Evolutionary conservation across 306 rosid species (phyloP).

Genomic region (Castanospermum australe): DNA sequence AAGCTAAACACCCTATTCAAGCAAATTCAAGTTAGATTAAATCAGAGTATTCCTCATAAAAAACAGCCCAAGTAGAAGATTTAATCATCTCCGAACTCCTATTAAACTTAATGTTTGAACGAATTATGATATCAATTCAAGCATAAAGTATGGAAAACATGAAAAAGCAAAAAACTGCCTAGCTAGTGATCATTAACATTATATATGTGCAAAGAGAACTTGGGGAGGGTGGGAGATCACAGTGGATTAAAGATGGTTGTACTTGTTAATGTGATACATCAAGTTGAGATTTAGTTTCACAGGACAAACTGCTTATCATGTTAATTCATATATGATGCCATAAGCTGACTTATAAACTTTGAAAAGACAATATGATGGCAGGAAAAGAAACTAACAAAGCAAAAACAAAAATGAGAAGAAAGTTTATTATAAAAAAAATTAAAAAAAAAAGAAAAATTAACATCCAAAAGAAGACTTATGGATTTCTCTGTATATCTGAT

Average conservation of each 20-base stretch:
- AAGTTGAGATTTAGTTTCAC: background rate
- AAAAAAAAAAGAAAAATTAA: background rate
- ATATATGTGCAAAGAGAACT: background rate
- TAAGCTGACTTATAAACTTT: background rate
- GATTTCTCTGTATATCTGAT: slow-evolving; percentile 21
- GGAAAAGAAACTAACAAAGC: background rate
- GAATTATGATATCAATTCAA: background rate
- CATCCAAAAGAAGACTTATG: slow-evolving; percentile 20
- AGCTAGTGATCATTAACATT: background rate
- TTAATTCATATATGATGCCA: background rate
- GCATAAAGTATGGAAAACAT: background rate
- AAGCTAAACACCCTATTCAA: background rate
- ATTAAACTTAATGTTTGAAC: background rate
- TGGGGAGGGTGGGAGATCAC: background rate
- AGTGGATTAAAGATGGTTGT: background rate
- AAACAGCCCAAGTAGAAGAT: background rate
- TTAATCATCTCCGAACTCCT: background rate
- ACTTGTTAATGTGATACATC: background rate
- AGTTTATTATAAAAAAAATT: background rate
- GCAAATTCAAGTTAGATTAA: background rate
- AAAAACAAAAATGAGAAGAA: background rate
- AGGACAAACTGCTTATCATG: background rate
- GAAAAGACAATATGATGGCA: slow-evolving; percentile 5
- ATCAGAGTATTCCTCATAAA: background rate
- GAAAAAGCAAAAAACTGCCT: background rate